These are phyloP conservation scores for Globisporangium polare DNA, from an alignment of 352 stramenopile genomes.

Conservation along the genomic window DNA sequence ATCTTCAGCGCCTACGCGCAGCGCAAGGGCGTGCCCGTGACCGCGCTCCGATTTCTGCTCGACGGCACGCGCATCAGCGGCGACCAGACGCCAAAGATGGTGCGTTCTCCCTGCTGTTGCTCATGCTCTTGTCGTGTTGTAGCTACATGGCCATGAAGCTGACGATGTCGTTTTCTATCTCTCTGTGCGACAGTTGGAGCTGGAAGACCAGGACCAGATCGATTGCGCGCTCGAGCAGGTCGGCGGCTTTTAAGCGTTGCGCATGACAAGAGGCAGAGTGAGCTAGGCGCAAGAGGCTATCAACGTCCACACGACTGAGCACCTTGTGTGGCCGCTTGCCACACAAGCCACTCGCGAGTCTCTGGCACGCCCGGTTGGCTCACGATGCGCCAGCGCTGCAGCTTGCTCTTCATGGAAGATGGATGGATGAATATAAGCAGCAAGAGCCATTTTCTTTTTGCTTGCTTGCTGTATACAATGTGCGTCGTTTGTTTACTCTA, in stretches of 20 bases:
- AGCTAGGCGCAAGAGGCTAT: neutral
- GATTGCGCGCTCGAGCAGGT: constrained; percentile 94
- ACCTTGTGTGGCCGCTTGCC: neutral
- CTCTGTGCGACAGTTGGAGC: constrained; percentile 63
- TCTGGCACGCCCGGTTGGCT: too few species aligned
- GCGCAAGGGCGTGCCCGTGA: constrained; percentile 90
- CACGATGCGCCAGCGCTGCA: too few species aligned
- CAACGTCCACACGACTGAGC: too few species aligned
- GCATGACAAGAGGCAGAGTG: neutral
- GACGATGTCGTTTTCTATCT: neutral
- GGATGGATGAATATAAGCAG: too few species aligned
- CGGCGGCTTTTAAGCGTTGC: constrained; percentile 47
- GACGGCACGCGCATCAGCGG: constrained; percentile 94
- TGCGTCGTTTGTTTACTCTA: neutral
- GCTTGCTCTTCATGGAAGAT: too few species aligned
- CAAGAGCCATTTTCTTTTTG: too few species aligned
- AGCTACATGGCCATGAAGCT: too few species aligned
- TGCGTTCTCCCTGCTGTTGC: constrained; percentile 11
- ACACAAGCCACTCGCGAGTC: too few species aligned
- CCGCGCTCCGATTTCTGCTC: constrained; percentile 93
- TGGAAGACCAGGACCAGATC: constrained; percentile 98
- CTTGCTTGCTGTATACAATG: too few species aligned
- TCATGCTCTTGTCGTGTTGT: neutral
- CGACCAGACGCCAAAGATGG: constrained; percentile 95
- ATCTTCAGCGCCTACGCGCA: constrained; percentile 96